Evolutionary conservation across 2,329 filamentous ascomycete genomes (phyloP), one percentile per base, ranked within the genome.

Genomic region (Fusarium tupiense): DNA sequence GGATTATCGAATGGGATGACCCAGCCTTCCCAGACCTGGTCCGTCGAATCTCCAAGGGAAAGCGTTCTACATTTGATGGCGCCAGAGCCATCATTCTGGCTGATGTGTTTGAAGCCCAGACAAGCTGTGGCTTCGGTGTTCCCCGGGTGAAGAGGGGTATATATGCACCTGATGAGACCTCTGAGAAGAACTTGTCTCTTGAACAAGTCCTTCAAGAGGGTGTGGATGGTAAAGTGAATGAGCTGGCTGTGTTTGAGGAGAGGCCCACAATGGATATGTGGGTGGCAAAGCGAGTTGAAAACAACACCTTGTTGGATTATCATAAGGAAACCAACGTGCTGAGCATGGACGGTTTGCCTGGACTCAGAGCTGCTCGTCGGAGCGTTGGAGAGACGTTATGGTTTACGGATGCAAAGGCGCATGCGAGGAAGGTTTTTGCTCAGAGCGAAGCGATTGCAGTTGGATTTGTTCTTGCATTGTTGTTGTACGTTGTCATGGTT

Each of bases 101-200:
- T 62, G 85, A 91, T 74, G 85, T 93, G 24, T 91, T 88, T 79
- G 88, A 92, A 82, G 88, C 90, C 8, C 90, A 92, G 85, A 92
- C 90, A 16, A 89, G 88, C 58, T 93, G 91, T 77, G 91, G 91
- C 12, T 93, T 86, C 74, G 90, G 88, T 31, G 90, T 93, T 13
- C 91, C 91, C 4, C 82, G 86, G 37, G 81, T 91, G 43, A 83
- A 75, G 76, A 85, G 77, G 77, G 82, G 73, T 35, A 72, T 85
- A 13, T 85, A 86, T 65, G 78, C 77, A 13, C 71, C 77, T 16
- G 79, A 75, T 4, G 72, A 77, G 35, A 61, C 73, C 33, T 57
- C 67, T 9, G 76, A 72, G 40, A 64, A 76, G 47, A 29, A 61
- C 52, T 43, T 70, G 41, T 44, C 73, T 33, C 47, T 76, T 14